Evolutionary conservation across 148 eudicot species (phyloP).

Genomic region (Fagopyrum esculentum): DNA sequence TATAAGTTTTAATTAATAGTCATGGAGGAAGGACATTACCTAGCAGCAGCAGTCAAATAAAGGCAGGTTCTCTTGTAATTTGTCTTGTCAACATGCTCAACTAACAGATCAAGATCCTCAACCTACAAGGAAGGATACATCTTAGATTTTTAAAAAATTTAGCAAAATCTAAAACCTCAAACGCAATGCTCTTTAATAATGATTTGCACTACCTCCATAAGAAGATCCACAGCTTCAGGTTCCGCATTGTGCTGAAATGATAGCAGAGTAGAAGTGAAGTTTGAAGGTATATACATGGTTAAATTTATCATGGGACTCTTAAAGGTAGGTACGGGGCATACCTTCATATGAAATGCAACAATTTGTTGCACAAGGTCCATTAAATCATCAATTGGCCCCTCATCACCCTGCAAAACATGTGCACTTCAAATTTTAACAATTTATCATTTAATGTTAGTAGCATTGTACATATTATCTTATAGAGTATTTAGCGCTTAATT

Average conservation of each 20-base stretch:
- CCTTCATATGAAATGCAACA: conserved; percentile 92
- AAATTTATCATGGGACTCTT: background rate
- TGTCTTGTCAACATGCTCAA: conserved; percentile 60
- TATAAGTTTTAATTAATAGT: background rate
- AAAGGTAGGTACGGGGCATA: conserved; percentile 15
- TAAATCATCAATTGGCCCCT: conserved; percentile 53
- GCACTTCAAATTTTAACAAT: background rate
- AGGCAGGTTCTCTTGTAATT: conserved; percentile 75
- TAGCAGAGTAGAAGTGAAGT: background rate
- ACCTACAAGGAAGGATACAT: conserved; percentile 37
- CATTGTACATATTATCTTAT: background rate
- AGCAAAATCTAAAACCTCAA: conserved; percentile 9
- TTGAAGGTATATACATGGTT: background rate
- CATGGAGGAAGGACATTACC: conserved; percentile 33
- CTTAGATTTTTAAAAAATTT: background rate
- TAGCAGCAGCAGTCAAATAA: conserved; percentile 75
- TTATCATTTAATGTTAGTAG: background rate
- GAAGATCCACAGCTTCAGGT: conserved; percentile 93
- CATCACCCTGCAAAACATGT: conserved; percentile 47
- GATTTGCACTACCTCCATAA: conserved; percentile 74
- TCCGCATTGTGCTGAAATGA: conserved; percentile 89
- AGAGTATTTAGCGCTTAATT: background rate
- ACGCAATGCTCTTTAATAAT: background rate
- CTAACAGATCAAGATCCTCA: conserved; percentile 70
- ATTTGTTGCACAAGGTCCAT: conserved; percentile 77